These are phyloP conservation scores for Cercospora brassicicola DNA, from an alignment of 2,329 filamentous ascomycete species.

Conservation along the genomic window DNA sequence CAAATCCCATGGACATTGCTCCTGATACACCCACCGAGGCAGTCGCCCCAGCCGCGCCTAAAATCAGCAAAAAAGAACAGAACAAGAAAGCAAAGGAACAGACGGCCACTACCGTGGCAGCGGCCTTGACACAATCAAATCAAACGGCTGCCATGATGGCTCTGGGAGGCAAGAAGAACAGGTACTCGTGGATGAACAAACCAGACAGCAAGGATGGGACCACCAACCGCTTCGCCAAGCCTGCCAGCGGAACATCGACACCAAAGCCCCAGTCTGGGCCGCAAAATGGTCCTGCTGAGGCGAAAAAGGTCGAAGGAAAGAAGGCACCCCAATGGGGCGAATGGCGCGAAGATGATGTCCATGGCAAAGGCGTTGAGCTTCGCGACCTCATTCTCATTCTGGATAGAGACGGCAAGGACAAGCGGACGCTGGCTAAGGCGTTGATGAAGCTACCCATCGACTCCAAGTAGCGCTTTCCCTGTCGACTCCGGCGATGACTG, in stretches of 20 bases:
- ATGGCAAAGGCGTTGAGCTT: constrained; percentile 77
- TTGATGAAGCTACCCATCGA: constrained; percentile 24
- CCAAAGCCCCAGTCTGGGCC: constrained; percentile 26
- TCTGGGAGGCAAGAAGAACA: constrained; percentile 62
- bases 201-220: constrained; percentile 56
- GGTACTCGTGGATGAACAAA: constrained; percentile 73
- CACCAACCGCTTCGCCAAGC: constrained; percentile 46
- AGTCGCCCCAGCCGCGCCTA: constrained; percentile 51
- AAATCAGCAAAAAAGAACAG: constrained; percentile 85
- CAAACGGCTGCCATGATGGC: constrained; percentile 75
- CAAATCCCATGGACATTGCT: constrained; percentile 30
- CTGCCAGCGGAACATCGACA: constrained; percentile 32
- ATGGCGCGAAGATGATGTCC: constrained; percentile 69
- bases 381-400: constrained; percentile 78
- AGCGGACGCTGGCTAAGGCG: constrained; percentile 60
- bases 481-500: not conserved
- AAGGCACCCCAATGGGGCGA: constrained; percentile 40
- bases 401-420: constrained; percentile 73
- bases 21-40: constrained; percentile 35
- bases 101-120: constrained; percentile 45
- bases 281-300: constrained; percentile 15
- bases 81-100: constrained; percentile 72
- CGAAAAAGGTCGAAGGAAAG: constrained; percentile 23
- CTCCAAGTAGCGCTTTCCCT: not conserved
- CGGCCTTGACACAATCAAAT: constrained; percentile 72